These are phyloP conservation scores for Linnemannia schmuckeri DNA, from an alignment of 192 early-diverging fungal genomes.

Conservation along the genomic window DNA sequence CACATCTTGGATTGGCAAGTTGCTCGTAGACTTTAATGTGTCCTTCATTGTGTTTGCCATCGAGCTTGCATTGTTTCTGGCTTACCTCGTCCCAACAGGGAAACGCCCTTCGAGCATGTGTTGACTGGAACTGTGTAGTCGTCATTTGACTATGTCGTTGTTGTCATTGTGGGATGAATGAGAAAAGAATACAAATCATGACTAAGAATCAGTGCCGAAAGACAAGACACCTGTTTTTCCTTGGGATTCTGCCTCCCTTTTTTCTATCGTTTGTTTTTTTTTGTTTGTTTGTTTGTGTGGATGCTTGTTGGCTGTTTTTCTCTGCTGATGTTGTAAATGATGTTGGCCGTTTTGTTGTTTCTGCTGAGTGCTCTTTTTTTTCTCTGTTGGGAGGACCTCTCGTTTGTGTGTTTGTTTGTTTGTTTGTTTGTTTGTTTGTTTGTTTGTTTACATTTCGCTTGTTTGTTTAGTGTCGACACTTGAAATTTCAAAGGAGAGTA, in stretches of 20 bases:
- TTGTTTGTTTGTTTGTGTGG: neutral
- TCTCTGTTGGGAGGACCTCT: neutral
- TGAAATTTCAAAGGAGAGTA: neutral
- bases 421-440: neutral
- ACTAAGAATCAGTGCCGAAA: neutral
- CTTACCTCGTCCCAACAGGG: slow-evolving; percentile 94
- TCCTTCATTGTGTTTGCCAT: neutral
- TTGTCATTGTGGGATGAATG: neutral
- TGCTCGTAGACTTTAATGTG: no score
- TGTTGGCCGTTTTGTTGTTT: neutral
- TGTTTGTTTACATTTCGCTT: neutral
- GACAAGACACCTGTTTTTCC: neutral
- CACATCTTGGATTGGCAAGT: neutral
- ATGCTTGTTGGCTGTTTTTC: neutral
- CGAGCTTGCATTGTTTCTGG: neutral
- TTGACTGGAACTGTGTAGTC: slow-evolving; percentile 96
- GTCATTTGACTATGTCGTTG: slow-evolving; percentile 75
- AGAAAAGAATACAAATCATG: neutral
- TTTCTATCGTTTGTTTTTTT: neutral
- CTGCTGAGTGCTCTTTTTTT: neutral
- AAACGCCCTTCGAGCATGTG: slow-evolving; percentile 89
- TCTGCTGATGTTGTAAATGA: neutral
- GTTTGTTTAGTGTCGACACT: neutral
- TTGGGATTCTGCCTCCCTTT: neutral
- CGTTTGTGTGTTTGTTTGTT: neutral